These are phyloP conservation scores for Fusarium penzigii DNA, from an alignment of 2,329 filamentous ascomycete genomes.

Conservation along the genomic window DNA sequence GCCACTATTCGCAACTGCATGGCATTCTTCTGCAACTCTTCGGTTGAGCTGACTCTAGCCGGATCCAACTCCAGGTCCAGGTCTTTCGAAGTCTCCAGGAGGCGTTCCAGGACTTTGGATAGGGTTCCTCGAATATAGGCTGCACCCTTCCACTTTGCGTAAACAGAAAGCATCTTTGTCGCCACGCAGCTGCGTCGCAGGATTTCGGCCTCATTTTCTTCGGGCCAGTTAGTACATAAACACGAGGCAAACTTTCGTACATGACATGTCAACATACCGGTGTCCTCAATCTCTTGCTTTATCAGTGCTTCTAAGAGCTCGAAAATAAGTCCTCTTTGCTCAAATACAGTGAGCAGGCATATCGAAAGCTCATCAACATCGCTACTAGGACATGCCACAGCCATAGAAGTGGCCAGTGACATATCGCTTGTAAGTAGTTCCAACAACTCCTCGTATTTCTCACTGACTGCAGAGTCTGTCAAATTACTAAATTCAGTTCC, in stretches of 20 bases:
- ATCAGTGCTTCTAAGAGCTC: conserved; percentile 66
- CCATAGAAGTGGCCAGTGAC: conserved; percentile 63
- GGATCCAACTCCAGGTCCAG: conserved; percentile 70
- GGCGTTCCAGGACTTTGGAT: conserved; percentile 65
- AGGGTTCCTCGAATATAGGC: conserved; percentile 64
- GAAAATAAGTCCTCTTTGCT: conserved; percentile 64
- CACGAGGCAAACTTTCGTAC: too few relatives aligned
- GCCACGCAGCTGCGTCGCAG: conserved; percentile 68
- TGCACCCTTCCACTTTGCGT: conserved; percentile 70
- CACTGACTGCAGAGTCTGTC: conserved; percentile 66
- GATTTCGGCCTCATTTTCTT: conserved; percentile 68
- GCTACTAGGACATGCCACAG: conserved; percentile 64
- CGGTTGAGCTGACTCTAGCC: conserved; percentile 57
- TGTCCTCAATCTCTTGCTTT: conserved; percentile 68
- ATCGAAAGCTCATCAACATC: conserved; percentile 71
- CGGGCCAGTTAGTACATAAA: too few relatives aligned
- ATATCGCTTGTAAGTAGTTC: conserved; percentile 64
- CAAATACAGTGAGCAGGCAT: conserved; percentile 69
- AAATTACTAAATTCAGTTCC: conserved; percentile 71
- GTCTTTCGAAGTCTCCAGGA: conserved; percentile 67
- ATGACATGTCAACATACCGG: conserved; percentile 42
- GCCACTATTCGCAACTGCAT: conserved; percentile 66
- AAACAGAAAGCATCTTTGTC: conserved; percentile 72
- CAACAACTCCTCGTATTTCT: conserved; percentile 68
- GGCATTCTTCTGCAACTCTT: conserved; percentile 67